These are phyloP conservation scores for Immersiporthe knoxdaviesiana DNA, from an alignment of 2,329 filamentous ascomycete genomes.

Conservation along the genomic window DNA sequence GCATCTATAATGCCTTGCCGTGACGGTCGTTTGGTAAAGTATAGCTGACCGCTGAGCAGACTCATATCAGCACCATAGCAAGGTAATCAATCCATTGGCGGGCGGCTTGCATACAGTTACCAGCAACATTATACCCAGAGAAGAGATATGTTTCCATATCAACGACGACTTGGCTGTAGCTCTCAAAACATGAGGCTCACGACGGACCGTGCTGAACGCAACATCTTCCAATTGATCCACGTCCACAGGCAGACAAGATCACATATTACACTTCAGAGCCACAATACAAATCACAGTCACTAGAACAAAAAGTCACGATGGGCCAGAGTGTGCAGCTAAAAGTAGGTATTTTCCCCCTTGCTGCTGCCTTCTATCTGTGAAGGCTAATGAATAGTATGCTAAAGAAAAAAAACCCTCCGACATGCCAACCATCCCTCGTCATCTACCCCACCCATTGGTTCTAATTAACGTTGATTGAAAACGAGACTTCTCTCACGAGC, in stretches of 20 bases:
- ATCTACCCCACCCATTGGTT: slow-evolving; percentile 21
- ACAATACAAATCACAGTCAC: neutral
- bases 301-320: neutral
- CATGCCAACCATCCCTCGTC: slow-evolving; percentile 19
- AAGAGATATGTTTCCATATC: neutral
- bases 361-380: neutral
- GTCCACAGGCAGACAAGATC: too few relatives aligned
- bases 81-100: neutral
- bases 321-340: neutral
- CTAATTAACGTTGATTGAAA: slow-evolving; percentile 11
- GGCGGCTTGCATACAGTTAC: neutral
- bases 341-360: neutral
- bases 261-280: too few relatives aligned
- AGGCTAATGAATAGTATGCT: slow-evolving; percentile 11
- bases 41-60: neutral
- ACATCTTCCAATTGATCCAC: neutral
- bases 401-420: slow-evolving; percentile 6
- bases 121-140: neutral
- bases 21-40: neutral
- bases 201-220: neutral
- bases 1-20: neutral
- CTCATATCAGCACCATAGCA: neutral
- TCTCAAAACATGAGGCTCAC: neutral
- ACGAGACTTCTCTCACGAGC: slow-evolving; percentile 19
- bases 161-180: neutral